A percentile compares a stretch with the other conserved stretches of the same genome.
Conservation (phyloP, 805 yeast genomes). For the Saturnispora halmiae region DNA sequence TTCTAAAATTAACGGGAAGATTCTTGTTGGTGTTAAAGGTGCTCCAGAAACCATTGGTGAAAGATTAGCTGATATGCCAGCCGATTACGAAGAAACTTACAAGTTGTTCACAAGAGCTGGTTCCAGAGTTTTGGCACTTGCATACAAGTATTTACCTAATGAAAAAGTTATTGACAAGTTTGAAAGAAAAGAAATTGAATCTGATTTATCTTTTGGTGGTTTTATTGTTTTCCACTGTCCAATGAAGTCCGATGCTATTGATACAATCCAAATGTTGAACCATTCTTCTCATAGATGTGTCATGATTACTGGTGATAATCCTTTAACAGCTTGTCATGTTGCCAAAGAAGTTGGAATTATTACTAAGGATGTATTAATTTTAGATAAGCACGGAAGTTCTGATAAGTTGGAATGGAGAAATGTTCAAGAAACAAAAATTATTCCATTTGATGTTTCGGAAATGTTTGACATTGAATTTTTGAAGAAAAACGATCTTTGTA, state of each 20-base stretch:
- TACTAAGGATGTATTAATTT: conserved; percentile 71
- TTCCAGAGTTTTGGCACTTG: conserved; percentile 93
- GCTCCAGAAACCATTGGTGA: conserved; percentile 92
- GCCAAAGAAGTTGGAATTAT: conserved; percentile 89
- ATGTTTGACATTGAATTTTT: conserved; percentile 49
- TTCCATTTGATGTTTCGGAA: conserved; percentile 56
- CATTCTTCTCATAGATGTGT: conserved; percentile 92
- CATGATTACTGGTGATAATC: conserved; percentile 99
- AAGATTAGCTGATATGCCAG: conserved; percentile 67
- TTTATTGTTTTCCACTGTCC: conserved; percentile 97
- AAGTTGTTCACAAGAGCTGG: conserved; percentile 92
- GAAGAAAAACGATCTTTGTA: conserved; percentile 70
- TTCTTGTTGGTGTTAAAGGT: conserved; percentile 86
- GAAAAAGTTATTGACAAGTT: conserved; percentile 47
- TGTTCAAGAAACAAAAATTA: conserved; percentile 63
- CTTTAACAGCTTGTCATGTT: conserved; percentile 95
- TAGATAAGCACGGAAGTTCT: conserved; percentile 55
- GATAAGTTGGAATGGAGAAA: conserved; percentile 74
- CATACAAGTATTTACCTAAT: conserved; percentile 57
- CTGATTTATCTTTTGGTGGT: conserved; percentile 71
- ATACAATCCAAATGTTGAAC: conserved; percentile 82
- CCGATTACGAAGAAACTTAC: conserved; percentile 71
- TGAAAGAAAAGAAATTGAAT: conserved; percentile 70
- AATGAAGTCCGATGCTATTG: conserved; percentile 85
- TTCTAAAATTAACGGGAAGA: conserved; percentile 43